These are phyloP conservation scores for Neurospora tetraspora DNA, from an alignment of 495 filamentous ascomycete genomes.

Conservation along the genomic window DNA sequence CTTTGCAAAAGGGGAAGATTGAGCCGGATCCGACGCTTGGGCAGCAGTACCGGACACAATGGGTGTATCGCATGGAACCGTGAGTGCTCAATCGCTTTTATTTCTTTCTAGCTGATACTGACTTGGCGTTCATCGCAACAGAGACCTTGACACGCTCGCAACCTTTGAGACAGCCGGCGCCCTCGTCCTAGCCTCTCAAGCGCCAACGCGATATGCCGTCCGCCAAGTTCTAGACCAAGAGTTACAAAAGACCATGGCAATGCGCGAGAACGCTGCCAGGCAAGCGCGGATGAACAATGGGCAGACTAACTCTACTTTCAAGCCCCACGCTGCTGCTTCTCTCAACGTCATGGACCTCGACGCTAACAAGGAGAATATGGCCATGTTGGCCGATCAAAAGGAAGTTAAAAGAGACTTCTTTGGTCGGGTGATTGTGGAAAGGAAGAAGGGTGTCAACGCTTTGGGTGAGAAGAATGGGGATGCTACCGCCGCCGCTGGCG, in stretches of 20 bases:
- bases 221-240: constrained; percentile 89
- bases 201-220: constrained; percentile 76
- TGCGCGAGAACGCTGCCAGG: constrained; percentile 47
- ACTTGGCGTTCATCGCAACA: background rate
- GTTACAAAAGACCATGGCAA: constrained; percentile 55
- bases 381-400: constrained; percentile 3
- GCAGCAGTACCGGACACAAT: constrained; percentile 42
- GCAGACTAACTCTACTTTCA: constrained; percentile 17
- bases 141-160: constrained; percentile 55
- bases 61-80: constrained; percentile 94
- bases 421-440: constrained; percentile 53
- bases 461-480: constrained; percentile 31
- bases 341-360: background rate
- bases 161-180: constrained; percentile 48
- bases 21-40: constrained; percentile 44
- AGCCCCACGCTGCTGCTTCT: background rate
- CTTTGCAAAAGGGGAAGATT: constrained; percentile 72
- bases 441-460: constrained; percentile 17
- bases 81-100: constrained; percentile 34
- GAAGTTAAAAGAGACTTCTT: constrained; percentile 83
- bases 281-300: constrained; percentile 44
- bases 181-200: constrained; percentile 37
- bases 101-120: background rate
- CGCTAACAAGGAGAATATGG: constrained; percentile 36
- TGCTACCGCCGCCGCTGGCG: constrained; percentile 5